Evolutionary conservation across 306 rosid genomes (phyloP).

Genomic region (Aeschynomene evenia): DNA sequence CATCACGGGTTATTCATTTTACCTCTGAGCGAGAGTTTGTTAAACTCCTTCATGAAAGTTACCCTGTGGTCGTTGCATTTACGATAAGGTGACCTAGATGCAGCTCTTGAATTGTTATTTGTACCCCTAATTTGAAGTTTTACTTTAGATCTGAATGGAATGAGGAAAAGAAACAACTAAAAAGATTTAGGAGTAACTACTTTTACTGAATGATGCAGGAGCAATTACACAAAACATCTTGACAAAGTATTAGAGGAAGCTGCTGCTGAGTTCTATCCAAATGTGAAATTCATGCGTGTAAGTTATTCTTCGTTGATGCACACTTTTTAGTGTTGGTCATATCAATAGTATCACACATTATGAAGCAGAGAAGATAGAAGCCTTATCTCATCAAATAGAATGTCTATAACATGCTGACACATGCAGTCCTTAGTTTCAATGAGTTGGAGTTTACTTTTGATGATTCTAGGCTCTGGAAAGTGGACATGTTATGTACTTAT

Average conservation of each 20-base stretch:
- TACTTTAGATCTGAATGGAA: slow-evolving; percentile 4
- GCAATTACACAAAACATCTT: slow-evolving; percentile 74
- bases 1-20: slow-evolving; percentile 80
- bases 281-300: slow-evolving; percentile 85
- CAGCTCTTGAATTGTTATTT: slow-evolving; percentile 16
- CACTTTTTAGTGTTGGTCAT: neutral
- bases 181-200: slow-evolving; percentile 16
- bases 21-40: slow-evolving; percentile 91
- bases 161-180: neutral
- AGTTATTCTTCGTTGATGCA: slow-evolving; percentile 32
- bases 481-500: neutral
- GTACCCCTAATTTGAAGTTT: slow-evolving; percentile 13
- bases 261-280: slow-evolving; percentile 81
- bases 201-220: slow-evolving; percentile 49
- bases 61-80: slow-evolving; percentile 84
- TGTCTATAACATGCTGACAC: neutral
- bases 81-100: slow-evolving; percentile 61
- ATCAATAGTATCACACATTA: neutral
- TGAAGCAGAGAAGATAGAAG: neutral
- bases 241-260: slow-evolving; percentile 84
- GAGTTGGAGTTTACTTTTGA: slow-evolving; percentile 22
- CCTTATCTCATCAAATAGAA: neutral
- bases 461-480: too few species aligned
- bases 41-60: slow-evolving; percentile 82
- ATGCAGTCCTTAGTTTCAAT: neutral